A percentile compares a stretch with the other conserved stretches of the same genome.
These are phyloP conservation scores for Dactylonectria macrodidyma DNA, from an alignment of 2,329 filamentous ascomycete species.

Conservation along the genomic window DNA sequence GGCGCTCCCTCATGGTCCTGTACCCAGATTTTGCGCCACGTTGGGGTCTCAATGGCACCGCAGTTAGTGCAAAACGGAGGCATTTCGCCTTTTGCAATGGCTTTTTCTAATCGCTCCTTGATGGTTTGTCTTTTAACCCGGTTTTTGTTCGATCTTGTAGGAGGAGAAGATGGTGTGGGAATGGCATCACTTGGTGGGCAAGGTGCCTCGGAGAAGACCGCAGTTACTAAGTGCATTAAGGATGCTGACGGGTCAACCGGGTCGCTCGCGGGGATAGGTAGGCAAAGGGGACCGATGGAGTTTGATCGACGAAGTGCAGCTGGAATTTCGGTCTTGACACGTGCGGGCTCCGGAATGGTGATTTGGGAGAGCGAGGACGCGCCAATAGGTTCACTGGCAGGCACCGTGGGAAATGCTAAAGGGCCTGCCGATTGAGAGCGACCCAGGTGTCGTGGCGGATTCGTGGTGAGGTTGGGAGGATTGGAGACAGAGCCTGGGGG, in stretches of 20 bases:
- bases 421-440: constrained; percentile 58
- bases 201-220: constrained; percentile 54
- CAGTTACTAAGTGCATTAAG: constrained; percentile 36
- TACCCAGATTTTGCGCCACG: constrained; percentile 95
- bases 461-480: constrained; percentile 26
- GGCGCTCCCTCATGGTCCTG: constrained; percentile 81
- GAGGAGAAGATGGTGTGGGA: constrained; percentile 55
- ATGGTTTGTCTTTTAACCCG: constrained; percentile 74
- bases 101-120: constrained; percentile 71
- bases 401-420: constrained; percentile 53
- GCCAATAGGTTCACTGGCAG: constrained; percentile 66
- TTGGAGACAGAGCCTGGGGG: constrained; percentile 9
- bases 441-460: constrained; percentile 46
- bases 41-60: constrained; percentile 94
- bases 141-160: constrained; percentile 74
- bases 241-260: constrained; percentile 52
- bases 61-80: constrained; percentile 94
- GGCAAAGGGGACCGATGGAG: constrained; percentile 51
- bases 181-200: constrained; percentile 62
- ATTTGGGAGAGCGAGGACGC: constrained; percentile 58
- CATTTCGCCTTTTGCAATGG: constrained; percentile 84
- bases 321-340: constrained; percentile 52
- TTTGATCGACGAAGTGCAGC: constrained; percentile 57
- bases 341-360: constrained; percentile 33
- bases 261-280: constrained; percentile 64